Evolutionary conservation across 2,329 filamentous ascomycete species (phyloP).

Genomic region (Pseudogymnoascus sp.): DNA sequence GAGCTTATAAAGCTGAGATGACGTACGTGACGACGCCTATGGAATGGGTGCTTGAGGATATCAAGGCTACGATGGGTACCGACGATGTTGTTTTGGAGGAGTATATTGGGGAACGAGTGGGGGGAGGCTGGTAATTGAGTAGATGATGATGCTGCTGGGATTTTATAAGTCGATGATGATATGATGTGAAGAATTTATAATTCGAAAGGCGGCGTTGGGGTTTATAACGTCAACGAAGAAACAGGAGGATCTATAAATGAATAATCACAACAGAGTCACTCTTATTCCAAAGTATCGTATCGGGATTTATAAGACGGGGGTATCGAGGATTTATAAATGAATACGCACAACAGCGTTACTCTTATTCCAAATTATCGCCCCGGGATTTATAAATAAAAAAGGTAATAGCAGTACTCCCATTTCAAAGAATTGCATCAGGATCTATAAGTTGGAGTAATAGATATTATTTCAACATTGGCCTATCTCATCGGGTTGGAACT

Average conservation of each 20-base stretch:
- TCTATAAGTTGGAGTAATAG: background rate
- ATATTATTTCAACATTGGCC: background rate
- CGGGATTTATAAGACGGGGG: background rate
- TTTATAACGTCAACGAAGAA: background rate
- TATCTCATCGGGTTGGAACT: background rate
- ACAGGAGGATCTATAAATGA: background rate
- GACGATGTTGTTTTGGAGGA: background rate
- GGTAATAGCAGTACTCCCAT: background rate
- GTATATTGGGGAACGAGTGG: background rate
- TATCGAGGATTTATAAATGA: background rate
- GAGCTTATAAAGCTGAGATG: background rate
- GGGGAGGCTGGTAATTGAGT: background rate
- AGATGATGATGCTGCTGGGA: background rate
- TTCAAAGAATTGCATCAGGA: background rate
- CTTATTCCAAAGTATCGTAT: background rate
- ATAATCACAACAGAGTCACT: background rate
- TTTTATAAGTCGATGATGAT: background rate
- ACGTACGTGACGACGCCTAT: slow-evolving; percentile 2
- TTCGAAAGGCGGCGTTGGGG: background rate
- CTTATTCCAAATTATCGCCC: background rate
- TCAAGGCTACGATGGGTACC: background rate
- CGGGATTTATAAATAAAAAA: background rate
- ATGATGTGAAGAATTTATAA: background rate
- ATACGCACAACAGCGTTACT: background rate
- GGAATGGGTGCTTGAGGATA: slow-evolving; percentile 3